Base-by-base conservation (phyloP, 768 basidiomycete genomes). In the Pisolithus sp. region DNA sequence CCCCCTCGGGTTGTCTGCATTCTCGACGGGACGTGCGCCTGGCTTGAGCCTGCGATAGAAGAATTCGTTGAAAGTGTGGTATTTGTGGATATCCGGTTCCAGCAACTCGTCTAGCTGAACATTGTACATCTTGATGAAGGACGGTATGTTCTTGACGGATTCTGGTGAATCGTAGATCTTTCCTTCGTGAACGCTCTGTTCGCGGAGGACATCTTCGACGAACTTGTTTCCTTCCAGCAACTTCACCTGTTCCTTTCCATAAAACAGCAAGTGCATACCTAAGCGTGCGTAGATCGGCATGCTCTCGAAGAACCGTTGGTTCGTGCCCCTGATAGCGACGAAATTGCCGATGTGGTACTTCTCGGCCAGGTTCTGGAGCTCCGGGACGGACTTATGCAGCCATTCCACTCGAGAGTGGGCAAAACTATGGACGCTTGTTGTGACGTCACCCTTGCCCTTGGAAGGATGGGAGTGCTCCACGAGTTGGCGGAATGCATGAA, bases 251-350 rank as follows among this genome's bases (percentile, higher is more conserved):
- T 73, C 71, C 34, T 67, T 73, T 2, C 83, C 81, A 42, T 78
- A 78, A 58, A 87, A 90, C 24, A 89, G 66, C 5, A 90, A 73
- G 59, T 89, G 87, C 88, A 89, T 89, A 7, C 83, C 84, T 43
- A 86, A 72, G 64, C 82, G 72, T 2, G 79, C 76, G 58, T 82
- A 87, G 41, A 88, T 71, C 1, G 86, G 86, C 86, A 89, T 89
- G 30, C 74, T 74, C 69, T 89, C 86, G 52, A 86, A 88, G 53
- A 83, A 72, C 59, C 74, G 75, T 60, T 81, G 70, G 7, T 65
- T 68, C 1, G 73, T 71, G 7, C 69, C 74, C 37, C 82, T 71
- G 28, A 78, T 65, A 20, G 73, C 61, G 24, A 83, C 80, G 59
- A 69, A 85, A 59, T 85, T 85, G 3, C 82, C 82, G 47, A 78